Base-by-base conservation (phyloP, 2,329 filamentous ascomycete genomes). In the Penicillium thymicola region DNA sequence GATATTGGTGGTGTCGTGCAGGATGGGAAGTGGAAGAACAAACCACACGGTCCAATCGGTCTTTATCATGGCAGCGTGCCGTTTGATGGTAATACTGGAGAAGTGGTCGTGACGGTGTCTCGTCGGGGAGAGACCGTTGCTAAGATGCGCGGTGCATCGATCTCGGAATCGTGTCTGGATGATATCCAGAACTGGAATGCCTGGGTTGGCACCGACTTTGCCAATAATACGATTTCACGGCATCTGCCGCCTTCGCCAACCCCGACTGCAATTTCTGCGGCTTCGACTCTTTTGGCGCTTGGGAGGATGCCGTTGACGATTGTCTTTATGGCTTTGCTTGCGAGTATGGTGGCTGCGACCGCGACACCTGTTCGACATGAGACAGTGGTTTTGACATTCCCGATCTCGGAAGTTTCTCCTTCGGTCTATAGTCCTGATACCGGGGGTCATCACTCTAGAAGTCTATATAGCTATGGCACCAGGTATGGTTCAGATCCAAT, bases 1-100 rank as follows among this genome's bases (percentile, higher is more conserved):
- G 48, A 45, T 6, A 55, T 55, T 21, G 54, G 54, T 0, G 54
- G 48, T 1, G 32, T 37, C 5, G 21, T 38, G 28, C 47, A 41
- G 16, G 48, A 51, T 6, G 54, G 47, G 16, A 38, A 37, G 13
- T 55, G 47, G 54, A 52, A 40, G 21, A 40, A 44, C 10, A 51
- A 30, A 18, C 48, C 54, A n/a, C 32, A 30, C 5, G 54, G 41
- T 2, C 47, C 42, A 2, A 8, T 27, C 11, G 54, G 54, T 10
- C 25, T 55, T 34, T 55, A 55, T 16, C 54, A 52, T 40, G 54
- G 54, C 21, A 55, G 54, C 8, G 54, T 55, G 2, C 47, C 54
- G 10, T 55, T 55, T 5, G 41, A 51, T 27, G 48, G 48, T 2
- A 51, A 52, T 41, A 51, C 54, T 10, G 54, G 54, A 1, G 27